A percentile compares a stretch with the other conserved stretches of the same genome.
Evolutionary conservation across 1,284 basidiomycete species (phyloP).

Genomic region (Melampsora americana): DNA sequence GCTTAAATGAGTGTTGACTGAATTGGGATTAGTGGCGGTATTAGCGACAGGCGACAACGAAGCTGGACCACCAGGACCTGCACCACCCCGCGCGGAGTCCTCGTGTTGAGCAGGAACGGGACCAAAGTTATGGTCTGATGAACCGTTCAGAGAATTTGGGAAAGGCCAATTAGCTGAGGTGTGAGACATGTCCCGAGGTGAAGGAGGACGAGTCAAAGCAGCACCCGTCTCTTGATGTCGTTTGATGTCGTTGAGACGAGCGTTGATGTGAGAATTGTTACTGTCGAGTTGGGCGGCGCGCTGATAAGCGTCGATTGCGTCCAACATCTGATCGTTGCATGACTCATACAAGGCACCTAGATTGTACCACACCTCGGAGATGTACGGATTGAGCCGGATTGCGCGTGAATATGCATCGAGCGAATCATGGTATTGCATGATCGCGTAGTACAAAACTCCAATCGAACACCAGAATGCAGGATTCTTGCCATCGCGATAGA

Average conservation of each 20-base stretch:
- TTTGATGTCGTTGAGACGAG: conserved; percentile 60
- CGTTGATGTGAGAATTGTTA: conserved; percentile 70
- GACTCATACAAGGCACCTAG: conserved; percentile 93
- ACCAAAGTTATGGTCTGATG: conserved; percentile 23
- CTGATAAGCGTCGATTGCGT: conserved; percentile 96
- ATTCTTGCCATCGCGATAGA: conserved; percentile 96
- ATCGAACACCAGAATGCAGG: conserved; percentile 99
- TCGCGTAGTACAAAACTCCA: conserved; percentile 98
- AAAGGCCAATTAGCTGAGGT: conserved; percentile 42
- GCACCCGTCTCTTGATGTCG: conserved; percentile 48
- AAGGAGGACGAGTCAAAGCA: conserved; percentile 47
- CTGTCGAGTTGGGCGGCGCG: conserved; percentile 86
- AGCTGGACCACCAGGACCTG: too few species aligned
- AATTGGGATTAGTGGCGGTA: too few species aligned
- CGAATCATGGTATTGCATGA: conserved; percentile 97
- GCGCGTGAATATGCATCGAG: conserved; percentile 97
- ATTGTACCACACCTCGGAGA: conserved; percentile 99
- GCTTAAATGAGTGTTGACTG: not conserved
- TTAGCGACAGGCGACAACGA: too few species aligned
- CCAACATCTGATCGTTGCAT: conserved; percentile 98
- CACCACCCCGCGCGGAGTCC: not conserved
- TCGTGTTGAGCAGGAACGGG: conserved; percentile 14
- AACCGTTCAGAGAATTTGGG: conserved; percentile 21
- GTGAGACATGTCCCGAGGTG: conserved; percentile 49
- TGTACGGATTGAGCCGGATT: conserved; percentile 97